These are phyloP conservation scores for Fusarium coffeatum DNA, from an alignment of 2,329 filamentous ascomycete species.

Conservation along the genomic window DNA sequence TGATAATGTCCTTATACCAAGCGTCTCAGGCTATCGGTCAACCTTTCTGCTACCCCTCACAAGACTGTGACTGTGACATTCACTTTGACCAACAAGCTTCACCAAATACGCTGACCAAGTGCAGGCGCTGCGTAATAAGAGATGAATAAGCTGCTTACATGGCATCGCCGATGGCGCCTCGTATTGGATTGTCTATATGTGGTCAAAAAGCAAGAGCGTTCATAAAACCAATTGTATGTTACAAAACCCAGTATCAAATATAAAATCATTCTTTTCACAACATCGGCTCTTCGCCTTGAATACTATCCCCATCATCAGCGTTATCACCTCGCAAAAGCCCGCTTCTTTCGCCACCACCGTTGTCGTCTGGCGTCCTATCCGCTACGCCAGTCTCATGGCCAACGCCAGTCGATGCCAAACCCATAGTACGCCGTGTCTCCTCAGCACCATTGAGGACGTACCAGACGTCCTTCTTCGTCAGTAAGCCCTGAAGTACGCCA, in stretches of 20 bases:
- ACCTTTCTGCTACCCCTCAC: constrained; percentile 41
- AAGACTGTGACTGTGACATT: constrained; percentile 10
- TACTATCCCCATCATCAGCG: constrained; percentile 50
- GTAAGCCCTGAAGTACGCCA: constrained; percentile 82
- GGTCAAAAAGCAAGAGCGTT: constrained; percentile 2
- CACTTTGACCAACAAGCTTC: constrained; percentile 4
- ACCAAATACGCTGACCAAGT: constrained; percentile 41
- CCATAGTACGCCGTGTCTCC: constrained; percentile 63
- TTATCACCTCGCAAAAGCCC: constrained; percentile 56
- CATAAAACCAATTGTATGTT: constrained; percentile 15
- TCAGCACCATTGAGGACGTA: constrained; percentile 86
- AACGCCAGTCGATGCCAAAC: constrained; percentile 28
- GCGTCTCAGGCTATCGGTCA: not conserved
- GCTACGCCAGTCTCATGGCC: constrained; percentile 51
- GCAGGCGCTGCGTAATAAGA: constrained; percentile 13
- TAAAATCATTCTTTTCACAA: constrained; percentile 32
- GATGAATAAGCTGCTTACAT: constrained; percentile 38
- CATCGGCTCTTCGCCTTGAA: constrained; percentile 45
- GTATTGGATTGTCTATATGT: not conserved
- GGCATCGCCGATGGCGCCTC: not conserved
- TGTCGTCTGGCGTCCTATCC: constrained; percentile 48
- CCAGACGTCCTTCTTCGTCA: constrained; percentile 99
- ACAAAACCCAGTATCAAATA: not conserved
- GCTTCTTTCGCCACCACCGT: constrained; percentile 55
- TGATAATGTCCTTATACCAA: constrained; percentile 1